These are phyloP conservation scores for Ceriops decandra DNA, from an alignment of 345 rosid genomes.

Conservation along the genomic window DNA sequence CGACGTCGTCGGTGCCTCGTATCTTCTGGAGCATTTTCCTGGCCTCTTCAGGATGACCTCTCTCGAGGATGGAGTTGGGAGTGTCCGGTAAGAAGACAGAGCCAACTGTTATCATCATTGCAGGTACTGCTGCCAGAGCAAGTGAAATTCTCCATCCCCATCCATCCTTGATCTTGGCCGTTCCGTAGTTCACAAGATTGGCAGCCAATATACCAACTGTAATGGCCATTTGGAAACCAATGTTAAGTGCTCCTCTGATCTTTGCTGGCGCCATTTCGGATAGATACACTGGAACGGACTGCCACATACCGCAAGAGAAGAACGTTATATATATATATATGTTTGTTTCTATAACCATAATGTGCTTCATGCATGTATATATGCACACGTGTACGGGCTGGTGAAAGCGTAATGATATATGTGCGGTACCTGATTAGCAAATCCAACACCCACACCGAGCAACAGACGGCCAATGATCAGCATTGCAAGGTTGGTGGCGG, in stretches of 20 bases:
- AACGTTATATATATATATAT: too few species aligned
- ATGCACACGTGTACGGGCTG: too few species aligned
- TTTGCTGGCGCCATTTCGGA: conserved; percentile 83
- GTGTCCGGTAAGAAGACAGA: conserved; percentile 67
- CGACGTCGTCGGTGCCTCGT: conserved; percentile 50
- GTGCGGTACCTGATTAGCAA: conserved; percentile 64
- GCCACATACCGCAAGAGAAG: background rate
- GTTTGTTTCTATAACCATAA: too few species aligned
- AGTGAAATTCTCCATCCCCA: conserved; percentile 77
- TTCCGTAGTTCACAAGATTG: conserved; percentile 59
- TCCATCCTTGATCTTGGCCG: conserved; percentile 44
- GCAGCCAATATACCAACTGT: conserved; percentile 68
- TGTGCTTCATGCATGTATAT: too few species aligned
- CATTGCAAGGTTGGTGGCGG: conserved; percentile 47
- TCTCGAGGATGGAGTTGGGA: conserved; percentile 69
- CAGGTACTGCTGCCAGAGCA: conserved; percentile 65
- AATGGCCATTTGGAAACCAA: conserved; percentile 72
- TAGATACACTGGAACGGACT: conserved; percentile 73
- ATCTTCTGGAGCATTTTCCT: conserved; percentile 50
- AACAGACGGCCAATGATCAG: conserved; percentile 63
- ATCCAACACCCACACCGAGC: conserved; percentile 82
- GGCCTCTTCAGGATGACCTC: conserved; percentile 59
- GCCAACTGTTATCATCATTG: conserved; percentile 60
- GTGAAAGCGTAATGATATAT: too few species aligned
- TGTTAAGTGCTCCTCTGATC: conserved; percentile 75